A percentile compares a stretch with the other conserved stretches of the same genome.
Conservation (phyloP, 441 rosid species). For the Gossypium trilobum region DNA sequence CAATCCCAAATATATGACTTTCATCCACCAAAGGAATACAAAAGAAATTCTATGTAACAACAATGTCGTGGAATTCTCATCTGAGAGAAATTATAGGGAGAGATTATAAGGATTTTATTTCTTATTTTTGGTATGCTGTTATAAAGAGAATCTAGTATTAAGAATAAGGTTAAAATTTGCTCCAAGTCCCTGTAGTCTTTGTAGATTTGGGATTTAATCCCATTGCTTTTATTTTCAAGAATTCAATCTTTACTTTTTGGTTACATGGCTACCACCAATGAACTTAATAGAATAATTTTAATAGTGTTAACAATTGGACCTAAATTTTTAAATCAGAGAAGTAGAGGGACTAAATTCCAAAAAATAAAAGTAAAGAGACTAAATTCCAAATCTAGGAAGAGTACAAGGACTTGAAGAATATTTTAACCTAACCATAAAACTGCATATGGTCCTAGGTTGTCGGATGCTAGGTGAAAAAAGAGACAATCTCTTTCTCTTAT, state of each 20-base stretch:
- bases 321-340: background rate
- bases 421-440: background rate
- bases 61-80: background rate
- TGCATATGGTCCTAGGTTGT: background rate
- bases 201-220: background rate
- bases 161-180: background rate
- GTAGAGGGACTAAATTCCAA: background rate
- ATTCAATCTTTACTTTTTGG: background rate
- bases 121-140: background rate
- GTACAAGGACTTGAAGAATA: background rate
- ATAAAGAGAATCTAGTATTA: background rate
- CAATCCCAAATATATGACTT: background rate
- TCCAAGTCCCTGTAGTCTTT: background rate
- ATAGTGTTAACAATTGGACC: background rate
- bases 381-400: background rate
- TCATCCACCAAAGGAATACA: constrained; percentile 6
- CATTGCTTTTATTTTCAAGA: background rate
- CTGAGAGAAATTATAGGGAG: background rate
- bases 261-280: background rate
- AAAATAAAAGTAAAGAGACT: background rate
- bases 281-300: background rate
- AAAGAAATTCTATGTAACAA: background rate
- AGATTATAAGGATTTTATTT: background rate
- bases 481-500: background rate
- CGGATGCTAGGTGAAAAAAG: background rate